These are phyloP conservation scores for Apiotrichum gamsii DNA, from an alignment of 1,284 basidiomycete species.

Conservation along the genomic window DNA sequence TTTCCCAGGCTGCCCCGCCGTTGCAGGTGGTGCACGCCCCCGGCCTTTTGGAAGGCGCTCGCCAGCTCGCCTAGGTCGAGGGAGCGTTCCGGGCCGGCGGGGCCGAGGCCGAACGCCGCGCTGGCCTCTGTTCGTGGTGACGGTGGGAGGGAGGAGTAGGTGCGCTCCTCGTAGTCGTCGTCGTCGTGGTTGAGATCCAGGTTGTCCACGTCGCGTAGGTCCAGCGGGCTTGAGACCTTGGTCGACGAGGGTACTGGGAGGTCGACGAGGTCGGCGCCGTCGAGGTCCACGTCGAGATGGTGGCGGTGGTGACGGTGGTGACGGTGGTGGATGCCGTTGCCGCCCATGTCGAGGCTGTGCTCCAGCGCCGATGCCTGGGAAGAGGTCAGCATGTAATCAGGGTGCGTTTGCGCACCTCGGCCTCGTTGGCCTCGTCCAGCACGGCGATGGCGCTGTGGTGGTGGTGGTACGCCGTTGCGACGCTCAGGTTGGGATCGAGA, in stretches of 20 bases:
- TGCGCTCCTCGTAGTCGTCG: constrained; percentile 16
- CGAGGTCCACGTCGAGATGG: background rate
- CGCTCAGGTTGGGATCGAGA: background rate
- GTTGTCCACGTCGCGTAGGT: background rate
- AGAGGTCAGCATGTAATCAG: too few relatives aligned
- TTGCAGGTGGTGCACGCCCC: background rate
- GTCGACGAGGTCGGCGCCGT: background rate
- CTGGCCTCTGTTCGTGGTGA: constrained; percentile 25
- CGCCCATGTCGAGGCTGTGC: background rate
- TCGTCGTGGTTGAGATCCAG: constrained; percentile 3
- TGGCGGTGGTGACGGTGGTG: too few relatives aligned
- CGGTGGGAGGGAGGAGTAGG: constrained; percentile 40
- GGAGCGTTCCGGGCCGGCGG: background rate
- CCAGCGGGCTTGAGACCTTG: background rate
- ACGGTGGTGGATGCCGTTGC: too few relatives aligned
- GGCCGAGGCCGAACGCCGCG: constrained; percentile 5
- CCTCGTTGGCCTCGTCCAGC: constrained; percentile 4
- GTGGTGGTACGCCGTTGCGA: too few relatives aligned
- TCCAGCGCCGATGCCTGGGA: constrained; percentile 3
- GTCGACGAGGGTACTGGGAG: background rate
- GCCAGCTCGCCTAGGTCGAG: constrained; percentile 3
- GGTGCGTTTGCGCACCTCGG: background rate
- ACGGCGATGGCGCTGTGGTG: background rate
- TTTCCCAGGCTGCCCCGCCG: background rate
- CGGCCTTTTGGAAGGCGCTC: background rate